These are phyloP conservation scores for Boletus patriciae DNA, from an alignment of 768 basidiomycete species.

Conservation along the genomic window DNA sequence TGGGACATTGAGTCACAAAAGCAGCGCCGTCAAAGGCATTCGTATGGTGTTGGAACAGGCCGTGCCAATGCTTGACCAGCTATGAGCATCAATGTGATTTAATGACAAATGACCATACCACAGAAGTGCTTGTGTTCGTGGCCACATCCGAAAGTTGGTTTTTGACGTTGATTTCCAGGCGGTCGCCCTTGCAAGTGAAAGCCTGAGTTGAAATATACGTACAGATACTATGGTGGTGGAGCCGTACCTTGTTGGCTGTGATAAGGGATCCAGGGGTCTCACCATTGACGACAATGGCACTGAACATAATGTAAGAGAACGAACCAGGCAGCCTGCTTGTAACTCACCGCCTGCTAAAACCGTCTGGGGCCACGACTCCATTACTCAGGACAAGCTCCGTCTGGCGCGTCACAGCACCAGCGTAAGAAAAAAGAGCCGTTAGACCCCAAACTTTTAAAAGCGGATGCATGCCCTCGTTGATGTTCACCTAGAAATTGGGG, in stretches of 20 bases:
- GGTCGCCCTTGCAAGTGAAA: slow-evolving; percentile 33
- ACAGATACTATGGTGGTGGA: neutral
- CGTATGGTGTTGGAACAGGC: slow-evolving; percentile 42
- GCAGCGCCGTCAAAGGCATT: slow-evolving; percentile 47
- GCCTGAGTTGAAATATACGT: neutral
- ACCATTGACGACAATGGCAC: slow-evolving; percentile 44
- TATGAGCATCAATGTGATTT: neutral
- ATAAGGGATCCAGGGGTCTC: slow-evolving; percentile 42
- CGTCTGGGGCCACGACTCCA: slow-evolving; percentile 44
- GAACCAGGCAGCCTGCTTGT: neutral
- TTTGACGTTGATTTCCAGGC: slow-evolving; percentile 43
- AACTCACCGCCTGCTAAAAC: slow-evolving; percentile 35
- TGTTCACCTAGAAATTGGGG: neutral
- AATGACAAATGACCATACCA: slow-evolving; percentile 30
- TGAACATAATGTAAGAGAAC: slow-evolving; percentile 9
- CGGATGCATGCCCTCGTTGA: slow-evolving; percentile 8
- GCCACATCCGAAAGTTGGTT: slow-evolving; percentile 39
- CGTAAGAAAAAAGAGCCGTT: slow-evolving; percentile 7
- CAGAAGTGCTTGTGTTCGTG: slow-evolving; percentile 42
- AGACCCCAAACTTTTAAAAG: slow-evolving; percentile 12
- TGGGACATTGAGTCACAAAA: slow-evolving; percentile 51
- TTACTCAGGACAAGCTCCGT: slow-evolving; percentile 39
- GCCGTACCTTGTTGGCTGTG: slow-evolving; percentile 37
- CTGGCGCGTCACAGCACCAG: slow-evolving; percentile 10
- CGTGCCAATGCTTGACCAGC: slow-evolving; percentile 44